These are phyloP conservation scores for Coccinonectria pachysandricola DNA, from an alignment of 2,329 filamentous ascomycete genomes.

Conservation along the genomic window DNA sequence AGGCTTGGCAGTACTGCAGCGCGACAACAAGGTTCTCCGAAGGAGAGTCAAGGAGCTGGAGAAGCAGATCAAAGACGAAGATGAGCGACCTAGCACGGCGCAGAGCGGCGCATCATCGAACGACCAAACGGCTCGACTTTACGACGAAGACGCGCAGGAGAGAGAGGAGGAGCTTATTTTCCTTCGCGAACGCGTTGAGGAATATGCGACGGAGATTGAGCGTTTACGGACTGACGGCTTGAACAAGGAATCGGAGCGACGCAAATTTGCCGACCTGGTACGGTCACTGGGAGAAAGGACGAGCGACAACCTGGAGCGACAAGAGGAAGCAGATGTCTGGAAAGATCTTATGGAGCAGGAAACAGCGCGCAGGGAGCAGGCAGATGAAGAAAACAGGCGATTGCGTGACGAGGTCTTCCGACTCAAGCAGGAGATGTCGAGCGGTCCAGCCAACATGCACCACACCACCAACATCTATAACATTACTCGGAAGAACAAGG, in stretches of 20 bases:
- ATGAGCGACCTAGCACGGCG: conserved; percentile 51
- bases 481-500: conserved; percentile 44
- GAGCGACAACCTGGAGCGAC: conserved; percentile 39
- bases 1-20: conserved; percentile 75
- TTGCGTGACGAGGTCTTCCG: conserved; percentile 77
- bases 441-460: conserved; percentile 30
- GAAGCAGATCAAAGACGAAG: conserved; percentile 60
- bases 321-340: conserved; percentile 74
- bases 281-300: conserved; percentile 40
- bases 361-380: conserved; percentile 76
- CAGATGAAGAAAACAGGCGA: conserved; percentile 77
- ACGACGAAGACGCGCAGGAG: conserved; percentile 52
- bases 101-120: conserved; percentile 46
- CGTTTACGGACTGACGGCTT: conserved; percentile 68
- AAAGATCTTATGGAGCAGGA: conserved; percentile 92
- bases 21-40: conserved; percentile 78
- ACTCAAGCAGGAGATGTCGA: conserved; percentile 48
- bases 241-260: conserved; percentile 72
- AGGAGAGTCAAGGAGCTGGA: conserved; percentile 79
- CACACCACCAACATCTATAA: conserved; percentile 59
- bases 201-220: conserved; percentile 75
- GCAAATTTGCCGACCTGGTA: conserved; percentile 74
- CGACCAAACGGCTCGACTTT: conserved; percentile 44
- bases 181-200: conserved; percentile 74
- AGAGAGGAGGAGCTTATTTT: conserved; percentile 80